phyloP scores from a whole-genome alignment of 495 filamentous ascomycete species.

The Aspergillus campestris region DNA sequence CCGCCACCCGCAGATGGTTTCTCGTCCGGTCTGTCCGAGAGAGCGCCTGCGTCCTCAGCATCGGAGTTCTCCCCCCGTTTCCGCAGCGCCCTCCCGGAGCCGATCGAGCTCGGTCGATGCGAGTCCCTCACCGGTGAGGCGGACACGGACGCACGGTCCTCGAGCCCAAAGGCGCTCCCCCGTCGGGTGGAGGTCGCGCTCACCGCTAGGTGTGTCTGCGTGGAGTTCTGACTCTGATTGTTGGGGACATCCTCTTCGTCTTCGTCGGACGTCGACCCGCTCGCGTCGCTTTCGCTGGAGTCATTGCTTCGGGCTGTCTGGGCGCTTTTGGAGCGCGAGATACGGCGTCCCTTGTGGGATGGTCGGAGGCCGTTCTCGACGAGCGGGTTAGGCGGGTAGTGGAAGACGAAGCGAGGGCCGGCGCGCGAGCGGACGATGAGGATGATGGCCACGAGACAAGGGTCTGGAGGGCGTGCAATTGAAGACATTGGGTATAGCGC shows the following conservation, averaged over 20 bases:
- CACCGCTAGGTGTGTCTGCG: slow-evolving; percentile 9
- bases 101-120: slow-evolving; percentile 33
- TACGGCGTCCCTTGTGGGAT: slow-evolving; percentile 27
- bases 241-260: slow-evolving; percentile 38
- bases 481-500: slow-evolving; percentile 32
- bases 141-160: slow-evolving; percentile 21
- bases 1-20: slow-evolving; percentile 30
- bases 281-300: slow-evolving; percentile 39
- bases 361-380: slow-evolving; percentile 33
- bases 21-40: slow-evolving; percentile 44
- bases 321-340: slow-evolving; percentile 22
- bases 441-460: slow-evolving; percentile 67
- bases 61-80: slow-evolving; percentile 32
- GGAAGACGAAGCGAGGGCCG: slow-evolving; percentile 81
- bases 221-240: slow-evolving; percentile 4
- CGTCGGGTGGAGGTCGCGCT: slow-evolving; percentile 22
- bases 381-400: slow-evolving; percentile 67
- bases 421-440: slow-evolving; percentile 74
- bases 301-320: slow-evolving; percentile 29
- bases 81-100: slow-evolving; percentile 32
- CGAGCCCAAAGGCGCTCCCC: slow-evolving; percentile 32
- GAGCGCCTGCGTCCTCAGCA: slow-evolving; percentile 33
- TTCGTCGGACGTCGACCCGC: slow-evolving; percentile 39
- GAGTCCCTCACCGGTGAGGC: slow-evolving; percentile 26
- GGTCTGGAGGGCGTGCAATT: slow-evolving; percentile 43